These are phyloP conservation scores for Stereocaulon alpinum DNA, from an alignment of 495 filamentous ascomycete genomes.

Conservation along the genomic window DNA sequence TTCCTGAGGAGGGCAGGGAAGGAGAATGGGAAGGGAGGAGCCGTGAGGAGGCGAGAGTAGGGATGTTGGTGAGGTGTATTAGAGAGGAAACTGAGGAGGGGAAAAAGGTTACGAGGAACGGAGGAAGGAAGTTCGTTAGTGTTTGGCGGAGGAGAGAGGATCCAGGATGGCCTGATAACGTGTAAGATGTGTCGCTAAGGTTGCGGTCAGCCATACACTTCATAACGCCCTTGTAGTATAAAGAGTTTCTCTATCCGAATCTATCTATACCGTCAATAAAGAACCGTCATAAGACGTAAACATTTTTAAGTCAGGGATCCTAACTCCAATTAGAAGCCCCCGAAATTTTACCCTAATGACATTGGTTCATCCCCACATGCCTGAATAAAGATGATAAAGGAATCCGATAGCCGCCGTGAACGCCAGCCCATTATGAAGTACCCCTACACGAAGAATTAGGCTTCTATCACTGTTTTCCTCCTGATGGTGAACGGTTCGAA, in stretches of 20 bases:
- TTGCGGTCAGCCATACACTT: background rate
- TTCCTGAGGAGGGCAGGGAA: slow-evolving; percentile 13
- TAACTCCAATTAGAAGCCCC: too few species aligned
- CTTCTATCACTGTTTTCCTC: background rate
- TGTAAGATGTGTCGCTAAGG: too few species aligned
- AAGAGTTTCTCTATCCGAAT: background rate
- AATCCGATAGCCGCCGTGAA: background rate
- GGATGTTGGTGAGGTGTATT: slow-evolving; percentile 44
- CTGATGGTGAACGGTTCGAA: background rate
- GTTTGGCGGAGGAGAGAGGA: slow-evolving; percentile 73
- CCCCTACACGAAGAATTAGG: background rate
- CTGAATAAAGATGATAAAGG: background rate
- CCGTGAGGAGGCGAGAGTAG: slow-evolving; percentile 20
- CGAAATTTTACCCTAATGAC: too few species aligned
- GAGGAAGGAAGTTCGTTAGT: slow-evolving; percentile 77
- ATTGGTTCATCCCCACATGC: background rate
- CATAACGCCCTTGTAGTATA: background rate
- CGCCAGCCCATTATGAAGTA: background rate
- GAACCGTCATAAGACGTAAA: too few species aligned
- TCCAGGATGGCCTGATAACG: slow-evolving; percentile 50
- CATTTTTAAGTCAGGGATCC: too few species aligned
- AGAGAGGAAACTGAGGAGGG: slow-evolving; percentile 85
- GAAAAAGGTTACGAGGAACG: slow-evolving; percentile 89
- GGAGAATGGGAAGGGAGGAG: slow-evolving; percentile 25
- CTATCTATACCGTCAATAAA: too few species aligned